Conservation (phyloP, 176 grass and related monocot genomes). For the Poa annua region DNA sequence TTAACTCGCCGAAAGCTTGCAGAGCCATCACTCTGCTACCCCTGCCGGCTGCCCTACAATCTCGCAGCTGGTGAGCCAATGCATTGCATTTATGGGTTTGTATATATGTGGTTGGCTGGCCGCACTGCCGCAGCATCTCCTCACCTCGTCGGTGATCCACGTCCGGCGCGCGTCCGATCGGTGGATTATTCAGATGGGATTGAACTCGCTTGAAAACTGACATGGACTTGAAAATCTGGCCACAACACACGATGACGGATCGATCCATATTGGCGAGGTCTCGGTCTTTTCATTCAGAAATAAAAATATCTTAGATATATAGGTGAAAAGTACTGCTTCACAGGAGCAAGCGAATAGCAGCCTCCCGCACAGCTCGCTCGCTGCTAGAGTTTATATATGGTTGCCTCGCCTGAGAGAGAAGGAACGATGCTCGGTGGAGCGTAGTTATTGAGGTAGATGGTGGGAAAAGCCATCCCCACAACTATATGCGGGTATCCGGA, state of each 20-base stretch:
- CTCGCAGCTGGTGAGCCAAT: constrained; percentile 33
- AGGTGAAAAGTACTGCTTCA: background rate
- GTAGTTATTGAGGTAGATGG: constrained; percentile 55
- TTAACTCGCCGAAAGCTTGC: constrained; percentile 62
- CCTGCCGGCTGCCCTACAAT: constrained; percentile 15
- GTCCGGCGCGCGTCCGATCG: constrained; percentile 13
- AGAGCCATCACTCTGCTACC: constrained; percentile 19
- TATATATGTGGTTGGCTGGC: constrained; percentile 34
- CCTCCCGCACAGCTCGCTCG: background rate
- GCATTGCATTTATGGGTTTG: constrained; percentile 46
- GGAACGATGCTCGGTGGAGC: constrained; percentile 29
- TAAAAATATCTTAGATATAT: background rate
- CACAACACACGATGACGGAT: background rate
- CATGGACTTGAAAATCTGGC: background rate
- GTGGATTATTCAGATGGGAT: background rate
- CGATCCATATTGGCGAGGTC: background rate
- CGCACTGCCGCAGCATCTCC: constrained; percentile 1
- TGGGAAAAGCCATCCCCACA: no score
- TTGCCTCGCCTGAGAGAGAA: background rate
- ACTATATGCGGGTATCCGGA: no score
- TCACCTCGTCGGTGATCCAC: constrained; percentile 36
- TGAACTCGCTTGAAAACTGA: background rate
- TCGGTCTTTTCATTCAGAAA: background rate
- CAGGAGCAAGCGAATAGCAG: background rate
- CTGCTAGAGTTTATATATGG: background rate